Evolutionary conservation across 2,329 filamentous ascomycete genomes (phyloP), one percentile per base, ranked within the genome.

Genomic region (Aureobasidium sp.): DNA sequence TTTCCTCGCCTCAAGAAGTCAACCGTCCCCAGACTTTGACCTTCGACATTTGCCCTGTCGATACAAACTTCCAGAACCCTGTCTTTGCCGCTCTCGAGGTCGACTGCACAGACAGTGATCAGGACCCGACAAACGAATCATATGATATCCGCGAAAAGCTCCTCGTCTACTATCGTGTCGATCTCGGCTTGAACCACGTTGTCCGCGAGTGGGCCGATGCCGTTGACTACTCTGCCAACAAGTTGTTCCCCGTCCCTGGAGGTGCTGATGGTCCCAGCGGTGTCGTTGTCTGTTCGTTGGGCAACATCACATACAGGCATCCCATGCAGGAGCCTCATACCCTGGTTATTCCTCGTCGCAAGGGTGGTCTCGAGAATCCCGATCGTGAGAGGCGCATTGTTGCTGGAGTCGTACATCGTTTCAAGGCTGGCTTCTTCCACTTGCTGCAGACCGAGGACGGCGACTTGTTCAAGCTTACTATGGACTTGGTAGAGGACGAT

Each of bases 51-150:
- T 88, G 90, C 27, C 90, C 91, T 0, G 78, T 99, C 47, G 95
- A 99, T 73, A 93, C 97, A 34, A 94, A 93, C 41, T 99, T 97
- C 74, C 90, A 96, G 65, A 97, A 99, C 72, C 94, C 94, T 3
- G 88, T 97, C 47, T 99, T 99, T 72, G 95, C 94, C 11, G 89
- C 91, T 0, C 82, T 99, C 8, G 95, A 99, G 75, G 85, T 96
- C 27, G 92, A 99, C 71, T 97, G 96, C 73, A 87, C 87, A 1
- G 91, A 96, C 70, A 86, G 87, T 3, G 95, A 99, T 71, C 89
- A 94, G 74, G 95, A 99, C 73, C 86, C 91, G 0, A 90, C 89
- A 0, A 93, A 92, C 17, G 84, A 89, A 72, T 91, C 91, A 1
- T 86, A 87, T 67, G 82, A 89, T 63, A 88, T 95, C 67, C 79